phyloP scores from a whole-genome alignment of 495 filamentous ascomycete species.

The Echria macrotheca region DNA sequence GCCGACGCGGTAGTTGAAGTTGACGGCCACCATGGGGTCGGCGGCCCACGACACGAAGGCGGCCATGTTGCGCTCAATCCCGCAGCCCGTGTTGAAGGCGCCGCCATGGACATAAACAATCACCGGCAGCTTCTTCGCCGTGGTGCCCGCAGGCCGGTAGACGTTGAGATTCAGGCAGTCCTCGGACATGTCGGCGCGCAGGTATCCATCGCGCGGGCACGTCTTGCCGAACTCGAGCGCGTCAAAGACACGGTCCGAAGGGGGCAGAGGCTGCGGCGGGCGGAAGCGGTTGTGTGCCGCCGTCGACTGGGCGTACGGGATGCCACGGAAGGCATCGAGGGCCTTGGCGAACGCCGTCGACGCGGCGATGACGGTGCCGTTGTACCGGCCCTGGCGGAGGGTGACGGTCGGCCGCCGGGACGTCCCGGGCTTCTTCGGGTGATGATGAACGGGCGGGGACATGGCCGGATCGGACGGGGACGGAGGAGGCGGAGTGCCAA shows the following conservation, averaged over 20 bases:
- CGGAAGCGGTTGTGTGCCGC: constrained; percentile 52
- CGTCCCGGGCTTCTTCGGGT: neutral
- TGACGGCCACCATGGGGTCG: constrained; percentile 52
- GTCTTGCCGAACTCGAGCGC: constrained; percentile 40
- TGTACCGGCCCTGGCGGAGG: constrained; percentile 50
- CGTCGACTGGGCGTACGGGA: constrained; percentile 56
- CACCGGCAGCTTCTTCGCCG: constrained; percentile 44
- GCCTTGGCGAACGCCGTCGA: constrained; percentile 37
- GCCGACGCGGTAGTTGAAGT: constrained; percentile 65
- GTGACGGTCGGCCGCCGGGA: constrained; percentile 28
- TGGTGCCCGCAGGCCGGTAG: constrained; percentile 31
- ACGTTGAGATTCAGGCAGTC: constrained; percentile 50
- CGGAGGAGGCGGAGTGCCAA: neutral
- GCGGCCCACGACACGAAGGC: constrained; percentile 50
- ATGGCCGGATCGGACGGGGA: neutral
- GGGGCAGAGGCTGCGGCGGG: constrained; percentile 39
- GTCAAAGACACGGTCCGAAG: constrained; percentile 28
- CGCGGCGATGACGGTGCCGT: constrained; percentile 41
- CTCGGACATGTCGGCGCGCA: constrained; percentile 34
- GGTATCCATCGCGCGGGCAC: constrained; percentile 33
- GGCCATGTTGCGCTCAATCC: constrained; percentile 41
- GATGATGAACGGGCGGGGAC: neutral
- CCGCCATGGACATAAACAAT: constrained; percentile 55
- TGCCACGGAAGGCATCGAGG: constrained; percentile 54
- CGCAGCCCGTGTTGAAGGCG: constrained; percentile 45